These are phyloP conservation scores for Marasmius oreades DNA, from an alignment of 1,284 basidiomycete genomes.

Conservation along the genomic window DNA sequence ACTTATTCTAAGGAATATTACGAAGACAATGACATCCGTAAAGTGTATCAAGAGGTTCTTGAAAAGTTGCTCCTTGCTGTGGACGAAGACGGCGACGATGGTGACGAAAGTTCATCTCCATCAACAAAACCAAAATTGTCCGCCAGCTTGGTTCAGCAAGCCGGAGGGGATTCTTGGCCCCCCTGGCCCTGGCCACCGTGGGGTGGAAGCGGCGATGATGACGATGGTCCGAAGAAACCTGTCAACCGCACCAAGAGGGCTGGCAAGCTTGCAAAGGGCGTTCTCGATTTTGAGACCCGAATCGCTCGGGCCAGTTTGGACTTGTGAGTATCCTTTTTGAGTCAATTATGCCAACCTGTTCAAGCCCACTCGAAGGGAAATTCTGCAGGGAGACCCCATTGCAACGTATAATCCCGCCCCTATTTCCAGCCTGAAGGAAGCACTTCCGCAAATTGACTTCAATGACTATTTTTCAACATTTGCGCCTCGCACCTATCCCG, in stretches of 20 bases:
- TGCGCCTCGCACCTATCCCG: conserved; percentile 75
- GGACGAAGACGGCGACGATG: conserved; percentile 44
- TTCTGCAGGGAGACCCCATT: conserved; percentile 74
- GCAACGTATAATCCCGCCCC: conserved; percentile 86
- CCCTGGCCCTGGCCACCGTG: conserved; percentile 88
- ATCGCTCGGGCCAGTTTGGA: conserved; percentile 84
- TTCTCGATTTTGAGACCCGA: conserved; percentile 79
- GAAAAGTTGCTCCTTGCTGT: conserved; percentile 65
- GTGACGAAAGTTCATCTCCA: conserved; percentile 7
- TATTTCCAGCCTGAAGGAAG: conserved; percentile 65
- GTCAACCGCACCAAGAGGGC: conserved; percentile 44
- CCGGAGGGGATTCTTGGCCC: conserved; percentile 51
- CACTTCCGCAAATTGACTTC: conserved; percentile 80
- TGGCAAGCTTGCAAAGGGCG: conserved; percentile 63
- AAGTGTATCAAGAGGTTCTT: conserved; percentile 72
- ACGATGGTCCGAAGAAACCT: conserved; percentile 43
- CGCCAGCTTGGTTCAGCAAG: conserved; percentile 13
- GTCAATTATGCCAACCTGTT: conserved; percentile 5
- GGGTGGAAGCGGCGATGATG: conserved; percentile 58
- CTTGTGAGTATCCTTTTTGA: conserved; percentile 37
- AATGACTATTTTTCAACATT: conserved; percentile 82
- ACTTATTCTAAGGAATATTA: conserved; percentile 75
- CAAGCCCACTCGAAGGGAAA: conserved; percentile 40
- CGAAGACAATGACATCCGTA: conserved; percentile 68
- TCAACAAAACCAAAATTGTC: not conserved